A percentile compares a stretch with the other conserved stretches of the same genome.
phyloP scores from a whole-genome alignment of 306 rosid genomes.

The Rosa chinensis region DNA sequence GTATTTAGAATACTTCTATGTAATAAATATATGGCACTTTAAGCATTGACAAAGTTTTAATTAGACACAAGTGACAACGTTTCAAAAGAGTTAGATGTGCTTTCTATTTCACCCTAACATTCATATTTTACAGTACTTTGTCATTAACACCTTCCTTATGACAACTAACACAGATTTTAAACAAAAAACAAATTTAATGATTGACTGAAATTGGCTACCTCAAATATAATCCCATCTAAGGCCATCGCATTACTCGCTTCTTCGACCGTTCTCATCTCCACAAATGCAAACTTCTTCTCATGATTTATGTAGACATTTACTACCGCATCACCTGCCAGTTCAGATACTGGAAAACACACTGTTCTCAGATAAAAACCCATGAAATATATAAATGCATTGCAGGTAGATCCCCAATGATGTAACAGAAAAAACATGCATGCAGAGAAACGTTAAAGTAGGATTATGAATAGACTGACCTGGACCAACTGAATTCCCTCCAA shows the following conservation, averaged over 20 bases:
- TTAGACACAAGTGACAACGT: not conserved
- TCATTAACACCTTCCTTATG: not conserved
- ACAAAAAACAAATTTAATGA: not conserved
- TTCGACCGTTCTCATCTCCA: conserved; percentile 91
- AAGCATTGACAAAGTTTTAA: not conserved
- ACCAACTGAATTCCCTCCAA: conserved; percentile 81
- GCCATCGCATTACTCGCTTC: conserved; percentile 95
- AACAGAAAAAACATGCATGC: not conserved
- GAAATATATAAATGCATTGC: not conserved
- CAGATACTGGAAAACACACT: conserved; percentile 32
- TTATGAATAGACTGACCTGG: conserved; percentile 43
- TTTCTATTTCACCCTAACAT: not conserved
- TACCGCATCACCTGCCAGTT: conserved; percentile 68
- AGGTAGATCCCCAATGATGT: conserved; percentile 1
- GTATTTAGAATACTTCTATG: not conserved
- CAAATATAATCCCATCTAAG: conserved; percentile 79
- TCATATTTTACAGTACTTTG: conserved; percentile 1
- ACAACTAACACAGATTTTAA: not conserved
- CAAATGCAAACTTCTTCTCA: conserved; percentile 86
- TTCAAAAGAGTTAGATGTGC: not conserved
- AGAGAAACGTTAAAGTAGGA: not conserved
- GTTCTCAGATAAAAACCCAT: conserved; percentile 20
- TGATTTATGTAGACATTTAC: conserved; percentile 85
- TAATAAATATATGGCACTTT: not conserved
- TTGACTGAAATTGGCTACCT: conserved; percentile 36